These are phyloP conservation scores for Harringtonia lauricola DNA, from an alignment of 2,329 filamentous ascomycete species.

Conservation along the genomic window DNA sequence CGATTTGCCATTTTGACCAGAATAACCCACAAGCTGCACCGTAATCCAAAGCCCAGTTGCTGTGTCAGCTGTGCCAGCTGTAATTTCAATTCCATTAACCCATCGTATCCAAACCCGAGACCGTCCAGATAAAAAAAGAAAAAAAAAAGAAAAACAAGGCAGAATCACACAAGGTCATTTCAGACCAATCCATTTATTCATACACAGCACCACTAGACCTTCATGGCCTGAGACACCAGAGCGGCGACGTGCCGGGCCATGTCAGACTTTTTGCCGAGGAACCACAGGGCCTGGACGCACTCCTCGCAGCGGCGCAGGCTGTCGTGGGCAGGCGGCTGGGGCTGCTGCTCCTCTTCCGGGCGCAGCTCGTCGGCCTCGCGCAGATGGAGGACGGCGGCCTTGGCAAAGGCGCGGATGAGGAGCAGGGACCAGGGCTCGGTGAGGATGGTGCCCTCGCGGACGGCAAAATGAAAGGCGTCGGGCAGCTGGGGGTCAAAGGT, in stretches of 20 bases:
- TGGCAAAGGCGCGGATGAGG: constrained; percentile 39
- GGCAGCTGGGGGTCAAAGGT: constrained; percentile 17
- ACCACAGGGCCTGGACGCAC: constrained; percentile 42
- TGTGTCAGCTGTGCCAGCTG: too few relatives aligned
- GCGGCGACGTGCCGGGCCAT: constrained; percentile 29
- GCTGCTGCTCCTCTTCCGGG: constrained; percentile 9
- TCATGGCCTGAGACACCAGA: constrained; percentile 60
- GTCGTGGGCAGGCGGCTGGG: too few relatives aligned
- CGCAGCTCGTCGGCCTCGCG: constrained; percentile 20
- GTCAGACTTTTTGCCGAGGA: constrained; percentile 44
- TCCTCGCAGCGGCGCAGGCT: constrained; percentile 28
- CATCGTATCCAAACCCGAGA: too few relatives aligned
- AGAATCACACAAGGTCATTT: too few relatives aligned
- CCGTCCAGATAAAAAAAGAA: too few relatives aligned
- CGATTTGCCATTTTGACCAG: too few relatives aligned
- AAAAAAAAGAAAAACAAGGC: too few relatives aligned
- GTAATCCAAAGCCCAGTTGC: too few relatives aligned
- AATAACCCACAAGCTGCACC: too few relatives aligned
- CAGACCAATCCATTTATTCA: neutral
- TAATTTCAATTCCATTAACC: too few relatives aligned
- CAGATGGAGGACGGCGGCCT: constrained; percentile 28
- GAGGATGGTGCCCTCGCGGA: constrained; percentile 43
- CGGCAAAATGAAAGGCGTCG: constrained; percentile 40
- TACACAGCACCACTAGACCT: neutral
- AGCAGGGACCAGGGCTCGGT: constrained; percentile 50